Conservation (phyloP, 371 early-diverging fungal species). For the Chytridiales sp. region DNA sequence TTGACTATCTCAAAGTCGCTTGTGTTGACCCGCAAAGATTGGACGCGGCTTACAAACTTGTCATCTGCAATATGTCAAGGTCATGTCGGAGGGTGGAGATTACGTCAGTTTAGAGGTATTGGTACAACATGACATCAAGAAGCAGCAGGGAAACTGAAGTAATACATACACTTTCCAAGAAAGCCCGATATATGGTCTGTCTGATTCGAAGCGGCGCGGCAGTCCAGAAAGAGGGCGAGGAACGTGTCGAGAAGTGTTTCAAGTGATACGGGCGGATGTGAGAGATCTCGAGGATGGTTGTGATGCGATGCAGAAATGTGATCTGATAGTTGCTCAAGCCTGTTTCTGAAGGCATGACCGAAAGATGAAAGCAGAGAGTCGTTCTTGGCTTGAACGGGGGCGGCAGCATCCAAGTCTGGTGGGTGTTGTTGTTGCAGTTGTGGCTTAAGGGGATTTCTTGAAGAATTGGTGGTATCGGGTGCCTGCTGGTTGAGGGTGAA, state of each 20-base stretch:
- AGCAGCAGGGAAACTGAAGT: neutral
- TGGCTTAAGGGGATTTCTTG: neutral
- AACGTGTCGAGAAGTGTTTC: slow-evolving; percentile 66
- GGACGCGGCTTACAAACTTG: slow-evolving; percentile 55
- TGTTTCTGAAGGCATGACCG: slow-evolving; percentile 14
- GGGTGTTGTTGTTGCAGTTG: neutral
- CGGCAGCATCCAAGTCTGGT: neutral
- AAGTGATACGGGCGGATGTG: slow-evolving; percentile 46
- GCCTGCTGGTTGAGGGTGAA: neutral
- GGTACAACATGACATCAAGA: neutral
- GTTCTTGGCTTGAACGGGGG: neutral
- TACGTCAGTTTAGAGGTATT: neutral
- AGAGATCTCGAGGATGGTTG: slow-evolving; percentile 20
- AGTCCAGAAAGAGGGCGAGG: slow-evolving; percentile 62
- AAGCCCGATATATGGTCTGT: slow-evolving; percentile 53
- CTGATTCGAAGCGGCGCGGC: slow-evolving; percentile 50
- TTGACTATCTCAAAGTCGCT: slow-evolving; percentile 85
- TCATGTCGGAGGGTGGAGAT: neutral
- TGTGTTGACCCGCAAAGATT: slow-evolving; percentile 65
- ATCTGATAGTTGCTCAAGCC: slow-evolving; percentile 36
- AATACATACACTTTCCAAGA: slow-evolving; percentile 53
- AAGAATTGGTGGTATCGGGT: neutral
- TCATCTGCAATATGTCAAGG: slow-evolving; percentile 52
- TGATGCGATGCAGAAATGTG: slow-evolving; percentile 18
- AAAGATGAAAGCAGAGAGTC: slow-evolving; percentile 6